Evolutionary conservation across 331 rosid species (phyloP).

Genomic region (Cydonia oblonga): DNA sequence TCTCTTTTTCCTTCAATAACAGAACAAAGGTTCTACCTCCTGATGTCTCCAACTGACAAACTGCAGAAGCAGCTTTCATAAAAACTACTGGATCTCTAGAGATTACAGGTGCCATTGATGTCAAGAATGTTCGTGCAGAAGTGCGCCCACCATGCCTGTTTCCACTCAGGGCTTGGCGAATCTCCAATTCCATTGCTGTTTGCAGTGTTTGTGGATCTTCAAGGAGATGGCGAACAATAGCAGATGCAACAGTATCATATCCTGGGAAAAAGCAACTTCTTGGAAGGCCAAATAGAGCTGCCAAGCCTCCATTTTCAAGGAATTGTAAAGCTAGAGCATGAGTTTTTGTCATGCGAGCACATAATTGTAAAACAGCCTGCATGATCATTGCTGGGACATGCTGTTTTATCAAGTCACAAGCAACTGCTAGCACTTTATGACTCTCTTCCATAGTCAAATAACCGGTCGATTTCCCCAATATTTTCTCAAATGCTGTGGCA

Average conservation of each 20-base stretch:
- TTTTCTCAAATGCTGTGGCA: conserved; percentile 41
- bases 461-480: conserved; percentile 82
- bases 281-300: conserved; percentile 72
- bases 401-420: conserved; percentile 84
- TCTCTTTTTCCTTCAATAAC: conserved; percentile 73
- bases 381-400: conserved; percentile 86
- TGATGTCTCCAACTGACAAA: conserved; percentile 87
- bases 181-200: conserved; percentile 93
- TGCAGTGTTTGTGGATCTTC: conserved; percentile 99
- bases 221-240: conserved; percentile 92
- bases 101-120: conserved; percentile 90
- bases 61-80: conserved; percentile 85
- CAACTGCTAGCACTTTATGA: conserved; percentile 54
- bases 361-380: conserved; percentile 96
- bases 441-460: conserved; percentile 75
- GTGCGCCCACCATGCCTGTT: conserved; percentile 79
- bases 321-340: conserved; percentile 75
- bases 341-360: conserved; percentile 85
- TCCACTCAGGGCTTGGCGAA: conserved; percentile 72
- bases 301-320: conserved; percentile 89
- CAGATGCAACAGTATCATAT: conserved; percentile 90
- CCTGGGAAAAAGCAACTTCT: conserved; percentile 88
- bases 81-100: conserved; percentile 88
- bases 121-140: conserved; percentile 62
- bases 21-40: conserved; percentile 81